Conservation (phyloP, 2,329 filamentous ascomycete species). For the Paraphoma sp. region DNA sequence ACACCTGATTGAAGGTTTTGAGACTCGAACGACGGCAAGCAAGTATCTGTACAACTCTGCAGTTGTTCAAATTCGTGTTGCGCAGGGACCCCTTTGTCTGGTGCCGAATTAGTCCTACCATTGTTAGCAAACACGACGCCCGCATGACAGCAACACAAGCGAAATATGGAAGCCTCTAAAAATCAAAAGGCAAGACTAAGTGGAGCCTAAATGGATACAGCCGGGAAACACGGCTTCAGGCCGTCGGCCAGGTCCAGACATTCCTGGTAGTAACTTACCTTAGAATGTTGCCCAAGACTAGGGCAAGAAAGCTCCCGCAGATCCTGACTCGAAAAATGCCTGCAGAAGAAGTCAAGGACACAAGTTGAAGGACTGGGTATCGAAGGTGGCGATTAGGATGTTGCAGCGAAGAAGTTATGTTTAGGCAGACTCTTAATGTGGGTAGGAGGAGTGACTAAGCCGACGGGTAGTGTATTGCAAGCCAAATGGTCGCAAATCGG, state of each 20-base stretch:
- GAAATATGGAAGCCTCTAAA: no score
- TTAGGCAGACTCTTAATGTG: background rate
- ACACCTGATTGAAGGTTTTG: background rate
- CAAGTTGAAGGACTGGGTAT: background rate
- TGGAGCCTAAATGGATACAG: no score
- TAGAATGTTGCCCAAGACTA: no score
- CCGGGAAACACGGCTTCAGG: no score
- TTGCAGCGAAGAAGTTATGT: background rate
- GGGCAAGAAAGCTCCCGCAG: no score
- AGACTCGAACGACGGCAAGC: background rate
- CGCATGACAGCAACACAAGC: background rate
- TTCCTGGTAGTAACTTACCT: no score
- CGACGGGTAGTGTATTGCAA: background rate
- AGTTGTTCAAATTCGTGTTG: background rate
- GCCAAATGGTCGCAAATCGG: background rate
- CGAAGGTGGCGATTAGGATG: background rate
- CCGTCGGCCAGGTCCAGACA: no score
- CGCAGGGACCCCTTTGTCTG: constrained; percentile 30
- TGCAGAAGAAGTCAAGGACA: background rate
- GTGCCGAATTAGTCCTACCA: constrained; percentile 33
- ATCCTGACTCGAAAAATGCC: background rate
- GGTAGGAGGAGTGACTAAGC: background rate
- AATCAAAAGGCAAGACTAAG: background rate
- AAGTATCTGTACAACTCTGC: constrained; percentile 6
- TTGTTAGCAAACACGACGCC: constrained; percentile 24